Evolutionary conservation across 1,284 basidiomycete species (phyloP), one percentile per base, ranked within the genome.

Genomic region (Ceratobasidium theobromae): DNA sequence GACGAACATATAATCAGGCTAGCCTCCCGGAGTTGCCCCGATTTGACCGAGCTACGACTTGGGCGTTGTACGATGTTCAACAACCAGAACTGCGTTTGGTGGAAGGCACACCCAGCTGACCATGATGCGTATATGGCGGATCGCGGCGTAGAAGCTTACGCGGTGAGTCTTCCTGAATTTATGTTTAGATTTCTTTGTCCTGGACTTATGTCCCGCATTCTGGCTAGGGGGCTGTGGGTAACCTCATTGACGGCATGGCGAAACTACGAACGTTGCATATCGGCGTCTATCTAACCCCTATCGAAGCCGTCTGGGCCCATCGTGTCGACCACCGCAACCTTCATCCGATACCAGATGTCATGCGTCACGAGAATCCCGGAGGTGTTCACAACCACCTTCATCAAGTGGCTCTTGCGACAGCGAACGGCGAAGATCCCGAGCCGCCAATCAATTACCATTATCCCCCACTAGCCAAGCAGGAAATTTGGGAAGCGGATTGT

Each of bases 101-200:
- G 62, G 62, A 65, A 53, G 32, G 62, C 62, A 8, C 62, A 65
- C 32, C 62, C 62, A 21, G 62, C 49, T 23, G 62, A 65, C 25
- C 62, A 65, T 23, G 62, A 65, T 33, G 62, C 62, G 3, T 65
- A 65, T 25, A 65, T 65, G 62, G 62, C 62, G 11, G 62, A 65
- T n/a, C 28, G 62, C 43, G 62, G 62, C 11, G 51, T 65, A 1
- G 62, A 65, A 14, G 62, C 62, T 6, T 65, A 65, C 32, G 62
- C 62, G 8, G 51, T 65, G 62, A 53, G 62, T 32, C 12, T 6
- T 21, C 11, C 40, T n/a, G n/a, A 16, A 38, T 38, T 38, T 8
- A 16, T 8, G 16, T 6, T 16, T 38, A 38, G 35, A 6, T 38
- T 27, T 27, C 18, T 45, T 48, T 27, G 6, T 48, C 45, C 3